Percentiles rank a stretch among this genome's conserved stretches.
Conservation (phyloP, 2,329 filamentous ascomycete genomes). For the Tolypocladium endophyticum region DNA sequence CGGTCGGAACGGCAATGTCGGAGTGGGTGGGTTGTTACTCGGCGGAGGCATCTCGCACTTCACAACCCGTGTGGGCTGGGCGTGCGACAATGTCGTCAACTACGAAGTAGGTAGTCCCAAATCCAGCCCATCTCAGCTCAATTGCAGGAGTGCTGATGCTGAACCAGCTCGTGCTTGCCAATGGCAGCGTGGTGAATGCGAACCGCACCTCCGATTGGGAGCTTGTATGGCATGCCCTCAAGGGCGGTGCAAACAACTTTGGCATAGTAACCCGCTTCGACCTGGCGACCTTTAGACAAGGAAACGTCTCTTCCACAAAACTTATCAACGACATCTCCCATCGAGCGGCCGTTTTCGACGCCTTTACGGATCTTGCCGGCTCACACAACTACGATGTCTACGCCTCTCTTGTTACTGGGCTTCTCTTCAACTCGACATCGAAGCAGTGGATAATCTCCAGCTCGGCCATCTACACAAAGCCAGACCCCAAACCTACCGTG, state of each 20-base stretch:
- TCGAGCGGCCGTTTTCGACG: neutral
- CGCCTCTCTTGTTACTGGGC: neutral
- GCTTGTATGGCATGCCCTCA: neutral
- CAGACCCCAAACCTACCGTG: neutral
- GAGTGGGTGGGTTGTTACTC: neutral
- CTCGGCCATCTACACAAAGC: neutral
- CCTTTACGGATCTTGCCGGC: neutral
- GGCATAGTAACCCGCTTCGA: neutral
- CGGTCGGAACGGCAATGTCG: neutral
- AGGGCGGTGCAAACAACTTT: neutral
- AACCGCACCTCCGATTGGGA: neutral
- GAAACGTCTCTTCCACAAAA: neutral
- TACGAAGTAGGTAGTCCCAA: neutral
- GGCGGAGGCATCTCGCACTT: neutral
- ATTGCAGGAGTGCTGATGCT: neutral
- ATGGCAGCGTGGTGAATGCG: neutral
- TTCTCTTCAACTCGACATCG: neutral
- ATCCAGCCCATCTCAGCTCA: neutral
- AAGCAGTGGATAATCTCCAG: neutral
- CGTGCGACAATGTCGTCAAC: neutral
- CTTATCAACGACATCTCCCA: neutral
- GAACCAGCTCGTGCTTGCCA: neutral
- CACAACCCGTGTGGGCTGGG: neutral
- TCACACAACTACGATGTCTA: neutral
- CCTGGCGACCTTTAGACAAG: neutral